A percentile compares a stretch with the other conserved stretches of the same genome.
Conservation (phyloP, 2,329 filamentous ascomycete genomes). For the Fusarium temperatum region DNA sequence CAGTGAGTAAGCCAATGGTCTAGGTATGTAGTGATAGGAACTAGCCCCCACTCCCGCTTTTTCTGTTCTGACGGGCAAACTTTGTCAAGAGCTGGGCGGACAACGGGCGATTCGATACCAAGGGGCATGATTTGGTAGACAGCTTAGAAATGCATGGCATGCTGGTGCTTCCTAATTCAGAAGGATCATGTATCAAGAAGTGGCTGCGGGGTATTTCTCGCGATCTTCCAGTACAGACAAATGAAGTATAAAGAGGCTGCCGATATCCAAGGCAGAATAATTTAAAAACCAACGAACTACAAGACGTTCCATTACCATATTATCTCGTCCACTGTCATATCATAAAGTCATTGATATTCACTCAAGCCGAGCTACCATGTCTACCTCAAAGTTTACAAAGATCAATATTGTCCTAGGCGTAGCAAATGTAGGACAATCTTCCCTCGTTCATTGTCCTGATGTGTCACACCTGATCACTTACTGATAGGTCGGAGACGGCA, state of each 20-base stretch:
- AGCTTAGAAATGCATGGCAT: background rate
- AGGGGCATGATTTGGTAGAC: background rate
- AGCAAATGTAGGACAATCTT: background rate
- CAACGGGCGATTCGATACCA: no score
- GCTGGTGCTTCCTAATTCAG: background rate
- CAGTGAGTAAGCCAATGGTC: background rate
- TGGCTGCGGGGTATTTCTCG: accelerated
- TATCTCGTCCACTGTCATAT: accelerated
- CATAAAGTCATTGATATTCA: accelerated
- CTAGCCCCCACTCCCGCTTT: no score
- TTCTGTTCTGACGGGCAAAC: background rate
- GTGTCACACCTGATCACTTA: background rate
- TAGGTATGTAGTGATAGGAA: background rate
- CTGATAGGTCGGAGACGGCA: background rate
- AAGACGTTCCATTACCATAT: accelerated
- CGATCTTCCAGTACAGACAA: no score
- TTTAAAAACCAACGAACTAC: background rate
- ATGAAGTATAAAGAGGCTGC: background rate
- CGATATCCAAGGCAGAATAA: no score
- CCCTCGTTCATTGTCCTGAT: accelerated
- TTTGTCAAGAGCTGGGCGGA: no score
- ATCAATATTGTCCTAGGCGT: background rate
- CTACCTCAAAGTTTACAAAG: background rate
- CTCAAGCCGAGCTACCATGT: background rate
- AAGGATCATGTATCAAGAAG: background rate